Evolutionary conservation across 2,329 filamentous ascomycete genomes (phyloP).

Genomic region (Exophiala calicioides): DNA sequence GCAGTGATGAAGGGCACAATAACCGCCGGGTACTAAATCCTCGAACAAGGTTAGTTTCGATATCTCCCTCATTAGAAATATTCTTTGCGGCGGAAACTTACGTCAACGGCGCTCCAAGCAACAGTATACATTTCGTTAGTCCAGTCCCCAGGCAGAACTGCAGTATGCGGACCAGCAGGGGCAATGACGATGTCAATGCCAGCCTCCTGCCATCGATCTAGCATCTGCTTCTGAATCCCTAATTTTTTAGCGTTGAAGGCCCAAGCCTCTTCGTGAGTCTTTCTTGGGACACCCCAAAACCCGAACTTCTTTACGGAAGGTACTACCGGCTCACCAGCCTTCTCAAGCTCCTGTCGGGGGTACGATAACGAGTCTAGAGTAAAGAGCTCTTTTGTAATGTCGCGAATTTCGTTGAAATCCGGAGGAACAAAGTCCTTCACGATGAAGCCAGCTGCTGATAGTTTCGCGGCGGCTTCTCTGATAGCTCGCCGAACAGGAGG

Average conservation of each 20-base stretch:
- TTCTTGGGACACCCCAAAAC: constrained; percentile 38
- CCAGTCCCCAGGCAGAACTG: constrained; percentile 38
- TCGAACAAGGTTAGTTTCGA: neutral
- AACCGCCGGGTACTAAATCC: constrained; percentile 34
- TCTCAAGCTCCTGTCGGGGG: constrained; percentile 35
- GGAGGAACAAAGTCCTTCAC: constrained; percentile 37
- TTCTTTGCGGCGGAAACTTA: too few species aligned
- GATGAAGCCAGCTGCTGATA: constrained; percentile 40
- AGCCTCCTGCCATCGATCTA: constrained; percentile 39
- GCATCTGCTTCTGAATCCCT: constrained; percentile 38
- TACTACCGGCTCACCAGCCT: constrained; percentile 38
- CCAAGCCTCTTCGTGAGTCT: constrained; percentile 39
- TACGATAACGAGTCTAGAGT: constrained; percentile 41
- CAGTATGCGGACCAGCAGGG: constrained; percentile 38
- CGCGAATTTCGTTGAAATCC: constrained; percentile 36
- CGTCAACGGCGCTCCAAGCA: constrained; percentile 40
- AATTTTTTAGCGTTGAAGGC: constrained; percentile 38
- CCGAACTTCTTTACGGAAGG: constrained; percentile 38
- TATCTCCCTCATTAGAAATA: too few species aligned
- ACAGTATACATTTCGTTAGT: constrained; percentile 40
- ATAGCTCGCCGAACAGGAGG: constrained; percentile 61
- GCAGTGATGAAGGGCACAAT: constrained; percentile 37
- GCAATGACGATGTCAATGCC: constrained; percentile 21
- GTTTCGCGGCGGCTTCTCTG: constrained; percentile 42
- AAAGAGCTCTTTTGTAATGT: constrained; percentile 38